phyloP scores from a whole-genome alignment of 768 basidiomycete genomes.

The Paxillus involutus region DNA sequence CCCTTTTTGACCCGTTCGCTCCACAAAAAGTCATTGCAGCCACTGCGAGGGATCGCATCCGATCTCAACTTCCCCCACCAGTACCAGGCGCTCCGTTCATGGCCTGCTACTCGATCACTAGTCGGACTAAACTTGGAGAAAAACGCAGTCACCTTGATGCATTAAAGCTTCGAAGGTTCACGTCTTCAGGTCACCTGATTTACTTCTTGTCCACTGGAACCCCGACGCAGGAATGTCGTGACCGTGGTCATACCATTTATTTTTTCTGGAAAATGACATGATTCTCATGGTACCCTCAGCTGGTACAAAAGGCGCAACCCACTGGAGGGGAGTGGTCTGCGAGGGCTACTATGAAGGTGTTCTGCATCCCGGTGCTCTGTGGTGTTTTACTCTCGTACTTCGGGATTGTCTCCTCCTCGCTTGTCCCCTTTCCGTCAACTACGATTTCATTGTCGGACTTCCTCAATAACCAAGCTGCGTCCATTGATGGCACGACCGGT shows the following conservation, averaged over 20 bases:
- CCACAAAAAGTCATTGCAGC: too few relatives aligned
- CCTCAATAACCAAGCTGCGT: conserved; percentile 46
- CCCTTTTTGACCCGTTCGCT: too few relatives aligned
- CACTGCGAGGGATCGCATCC: too few relatives aligned
- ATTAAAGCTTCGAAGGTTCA: too few relatives aligned
- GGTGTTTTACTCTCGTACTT: conserved; percentile 20
- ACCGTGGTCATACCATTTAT: conserved; percentile 19
- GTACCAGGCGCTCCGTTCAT: too few relatives aligned
- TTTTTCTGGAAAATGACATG: not conserved
- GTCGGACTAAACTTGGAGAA: too few relatives aligned
- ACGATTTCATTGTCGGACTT: conserved; percentile 29
- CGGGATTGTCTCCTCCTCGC: conserved; percentile 7
- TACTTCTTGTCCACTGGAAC: too few relatives aligned
- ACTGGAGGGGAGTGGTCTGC: conserved; percentile 9
- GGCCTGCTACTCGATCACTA: too few relatives aligned
- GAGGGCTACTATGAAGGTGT: conserved; percentile 11
- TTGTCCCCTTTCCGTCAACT: conserved; percentile 32
- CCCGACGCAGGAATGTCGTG: not conserved
- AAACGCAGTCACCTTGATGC: too few relatives aligned
- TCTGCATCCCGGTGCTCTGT: conserved; percentile 23
- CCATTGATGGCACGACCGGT: conserved; percentile 35
- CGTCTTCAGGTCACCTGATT: too few relatives aligned
- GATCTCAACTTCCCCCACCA: too few relatives aligned
- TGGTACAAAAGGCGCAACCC: conserved; percentile 13
- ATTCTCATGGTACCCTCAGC: conserved; percentile 4